Conservation (phyloP, 129 eudicot genomes). For the Flaveria trinervia region DNA sequence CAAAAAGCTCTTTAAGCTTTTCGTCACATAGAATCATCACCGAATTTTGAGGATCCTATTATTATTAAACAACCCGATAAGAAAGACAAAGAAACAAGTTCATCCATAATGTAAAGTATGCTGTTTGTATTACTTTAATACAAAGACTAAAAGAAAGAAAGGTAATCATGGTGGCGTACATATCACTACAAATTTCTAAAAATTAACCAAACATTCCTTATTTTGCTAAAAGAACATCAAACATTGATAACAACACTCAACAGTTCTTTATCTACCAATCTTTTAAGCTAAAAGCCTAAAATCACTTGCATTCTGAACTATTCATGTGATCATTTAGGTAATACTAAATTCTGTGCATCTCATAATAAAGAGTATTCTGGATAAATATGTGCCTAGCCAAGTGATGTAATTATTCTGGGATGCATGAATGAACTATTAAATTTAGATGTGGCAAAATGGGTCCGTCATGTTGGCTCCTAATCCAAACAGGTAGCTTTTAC, state of each 20-base stretch:
- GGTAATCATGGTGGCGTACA: slow-evolving; percentile 1
- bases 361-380: background rate
- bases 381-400: slow-evolving; percentile 7
- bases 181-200: background rate
- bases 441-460: background rate
- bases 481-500: background rate
- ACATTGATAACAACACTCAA: slow-evolving; percentile 8
- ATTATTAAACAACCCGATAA: slow-evolving; percentile 11
- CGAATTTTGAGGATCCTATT: slow-evolving; percentile 72
- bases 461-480: too few relatives aligned
- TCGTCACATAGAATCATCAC: slow-evolving; percentile 70
- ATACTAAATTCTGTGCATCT: background rate
- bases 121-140: slow-evolving; percentile 15
- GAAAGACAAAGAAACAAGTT: slow-evolving; percentile 9
- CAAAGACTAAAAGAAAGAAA: background rate
- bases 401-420: background rate
- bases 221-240: slow-evolving; percentile 1
- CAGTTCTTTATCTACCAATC: slow-evolving; percentile 1
- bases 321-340: background rate
- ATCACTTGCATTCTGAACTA: background rate
- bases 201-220: slow-evolving; percentile 1
- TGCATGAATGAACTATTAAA: background rate
- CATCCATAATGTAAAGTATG: background rate
- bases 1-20: slow-evolving; percentile 78
- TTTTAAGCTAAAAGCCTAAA: background rate